phyloP scores from a whole-genome alignment of 2,329 filamentous ascomycete species.

The Colletotrichum sublineola region DNA sequence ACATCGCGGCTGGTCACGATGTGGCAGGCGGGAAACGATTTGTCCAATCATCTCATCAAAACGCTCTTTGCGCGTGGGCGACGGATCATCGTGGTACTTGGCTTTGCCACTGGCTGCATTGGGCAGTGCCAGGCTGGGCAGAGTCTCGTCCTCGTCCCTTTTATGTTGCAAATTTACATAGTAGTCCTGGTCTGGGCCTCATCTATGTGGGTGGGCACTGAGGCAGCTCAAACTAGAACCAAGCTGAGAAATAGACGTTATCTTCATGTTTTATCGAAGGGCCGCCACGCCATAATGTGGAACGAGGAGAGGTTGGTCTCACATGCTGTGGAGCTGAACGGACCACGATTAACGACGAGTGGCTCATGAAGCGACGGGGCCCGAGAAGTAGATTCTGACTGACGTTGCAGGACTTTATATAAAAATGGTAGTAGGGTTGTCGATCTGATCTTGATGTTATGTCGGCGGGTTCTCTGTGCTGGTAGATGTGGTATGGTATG shows the following conservation, averaged over 20 bases:
- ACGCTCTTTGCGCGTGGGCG: neutral
- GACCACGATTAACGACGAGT: neutral
- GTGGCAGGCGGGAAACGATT: slow-evolving; percentile 16
- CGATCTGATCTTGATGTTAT: neutral
- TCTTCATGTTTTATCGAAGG: neutral
- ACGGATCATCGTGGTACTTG: slow-evolving; percentile 1
- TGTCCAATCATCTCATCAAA: slow-evolving; percentile 23
- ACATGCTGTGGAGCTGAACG: neutral
- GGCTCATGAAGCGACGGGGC: neutral
- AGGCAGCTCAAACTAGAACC: neutral
- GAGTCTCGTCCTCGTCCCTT: neutral
- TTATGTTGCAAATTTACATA: neutral
- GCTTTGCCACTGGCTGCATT: slow-evolving; percentile 34
- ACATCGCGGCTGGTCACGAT: slow-evolving; percentile 29
- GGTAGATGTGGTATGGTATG: neutral
- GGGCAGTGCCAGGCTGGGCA: neutral
- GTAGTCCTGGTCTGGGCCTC: neutral
- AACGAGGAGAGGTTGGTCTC: neutral
- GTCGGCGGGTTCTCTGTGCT: neutral
- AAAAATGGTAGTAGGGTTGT: neutral
- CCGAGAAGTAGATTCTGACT: neutral
- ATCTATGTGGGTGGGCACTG: neutral
- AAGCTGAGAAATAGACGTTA: too few species aligned
- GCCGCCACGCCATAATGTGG: too few species aligned
- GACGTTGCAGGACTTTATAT: neutral